Evolutionary conservation across 805 yeast species (phyloP).

Genomic region (Cyberlindnera bimundalis): DNA sequence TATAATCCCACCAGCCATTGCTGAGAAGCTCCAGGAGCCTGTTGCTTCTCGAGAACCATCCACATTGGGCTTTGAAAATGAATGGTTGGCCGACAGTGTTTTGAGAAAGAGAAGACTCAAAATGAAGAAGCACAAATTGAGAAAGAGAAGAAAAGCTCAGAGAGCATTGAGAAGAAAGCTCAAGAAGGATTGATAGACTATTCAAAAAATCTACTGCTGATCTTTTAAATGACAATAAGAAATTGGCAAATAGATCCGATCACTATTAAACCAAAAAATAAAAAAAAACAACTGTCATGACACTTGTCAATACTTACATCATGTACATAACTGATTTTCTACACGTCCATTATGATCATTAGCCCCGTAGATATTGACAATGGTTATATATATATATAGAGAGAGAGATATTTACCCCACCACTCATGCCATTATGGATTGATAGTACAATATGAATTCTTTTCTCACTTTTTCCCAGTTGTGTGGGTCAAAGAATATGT

Average conservation of each 20-base stretch:
- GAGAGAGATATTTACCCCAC: no score
- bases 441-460: conserved; percentile 58
- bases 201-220: background rate
- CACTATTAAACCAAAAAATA: no score
- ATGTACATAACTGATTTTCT: background rate
- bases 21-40: conserved; percentile 21
- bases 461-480: conserved; percentile 92
- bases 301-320: no score
- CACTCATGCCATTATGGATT: conserved; percentile 49
- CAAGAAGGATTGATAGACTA: conserved; percentile 25
- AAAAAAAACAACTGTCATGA: no score
- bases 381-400: no score
- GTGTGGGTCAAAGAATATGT: conserved; percentile 92
- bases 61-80: conserved; percentile 8
- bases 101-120: conserved; percentile 83
- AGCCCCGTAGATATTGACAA: background rate
- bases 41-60: background rate
- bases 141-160: conserved; percentile 95
- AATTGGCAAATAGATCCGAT: no score
- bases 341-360: background rate
- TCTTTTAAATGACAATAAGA: no score
- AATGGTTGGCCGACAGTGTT: conserved; percentile 53
- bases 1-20: conserved; percentile 21
- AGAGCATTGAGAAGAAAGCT: conserved; percentile 71
- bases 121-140: conserved; percentile 96